Percentiles rank a stretch among this genome's conserved stretches.
These are phyloP conservation scores for Mikania micrantha DNA, from an alignment of 129 eudicot genomes.

Conservation along the genomic window DNA sequence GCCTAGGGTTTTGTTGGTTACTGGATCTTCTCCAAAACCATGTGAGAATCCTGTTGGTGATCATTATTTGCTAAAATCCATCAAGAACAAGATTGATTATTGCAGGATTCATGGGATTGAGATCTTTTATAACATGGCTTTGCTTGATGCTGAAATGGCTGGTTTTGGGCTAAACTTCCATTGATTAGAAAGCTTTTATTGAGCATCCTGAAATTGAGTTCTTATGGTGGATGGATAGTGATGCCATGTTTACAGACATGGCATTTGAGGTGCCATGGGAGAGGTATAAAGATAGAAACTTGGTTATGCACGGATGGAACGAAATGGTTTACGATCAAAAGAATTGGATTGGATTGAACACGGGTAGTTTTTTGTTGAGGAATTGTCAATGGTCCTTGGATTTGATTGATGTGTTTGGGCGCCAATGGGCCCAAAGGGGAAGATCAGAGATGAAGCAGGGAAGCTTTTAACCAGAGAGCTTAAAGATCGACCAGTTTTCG, in stretches of 20 bases:
- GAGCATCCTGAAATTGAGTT: constrained; percentile 82
- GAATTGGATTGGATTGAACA: constrained; percentile 87
- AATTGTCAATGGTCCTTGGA: constrained; percentile 85
- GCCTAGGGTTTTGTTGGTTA: constrained; percentile 73
- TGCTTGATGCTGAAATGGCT: constrained; percentile 86
- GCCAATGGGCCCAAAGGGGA: constrained; percentile 92
- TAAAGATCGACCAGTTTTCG: constrained; percentile 74
- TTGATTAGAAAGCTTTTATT: constrained; percentile 66
- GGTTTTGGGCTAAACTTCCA: constrained; percentile 85
- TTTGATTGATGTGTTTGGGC: constrained; percentile 74
- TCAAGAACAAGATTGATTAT: constrained; percentile 81
- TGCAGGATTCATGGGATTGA: constrained; percentile 80
- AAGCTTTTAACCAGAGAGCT: constrained; percentile 61
- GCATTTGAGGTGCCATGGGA: constrained; percentile 87
- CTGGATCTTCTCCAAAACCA: constrained; percentile 81
- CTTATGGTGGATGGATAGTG: constrained; percentile 96
- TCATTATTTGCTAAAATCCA: constrained; percentile 73
- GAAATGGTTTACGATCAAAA: constrained; percentile 68
- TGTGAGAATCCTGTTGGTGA: constrained; percentile 94
- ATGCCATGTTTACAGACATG: constrained; percentile 95
- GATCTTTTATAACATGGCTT: constrained; percentile 70
- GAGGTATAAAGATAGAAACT: constrained; percentile 55
- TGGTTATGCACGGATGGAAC: constrained; percentile 84
- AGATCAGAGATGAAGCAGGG: constrained; percentile 74
- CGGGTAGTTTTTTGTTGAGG: constrained; percentile 77